Evolutionary conservation across 805 yeast species (phyloP), one percentile per base, ranked within the genome.

Genomic region (Teunomyces tritomae): DNA sequence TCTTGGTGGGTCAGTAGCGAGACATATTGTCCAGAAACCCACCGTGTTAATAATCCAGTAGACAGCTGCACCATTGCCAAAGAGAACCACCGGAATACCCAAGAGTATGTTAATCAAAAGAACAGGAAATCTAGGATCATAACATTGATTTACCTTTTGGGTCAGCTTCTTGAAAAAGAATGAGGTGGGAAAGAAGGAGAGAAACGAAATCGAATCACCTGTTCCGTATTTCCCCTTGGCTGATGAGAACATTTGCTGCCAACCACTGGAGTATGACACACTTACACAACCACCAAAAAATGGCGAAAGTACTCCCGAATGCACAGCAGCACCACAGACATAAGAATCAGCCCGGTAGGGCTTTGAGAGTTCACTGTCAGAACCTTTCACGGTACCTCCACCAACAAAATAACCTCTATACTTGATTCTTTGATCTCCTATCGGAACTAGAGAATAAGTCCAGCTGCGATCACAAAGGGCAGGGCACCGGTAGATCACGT

Each of bases 271-370:
- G 62, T 80, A 84, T 1, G 81, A 67, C 13, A 87, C 54, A 44
- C 77, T 71, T 0, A 87, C 90, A 61, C 92, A 85, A 0, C 96
- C 97, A 2, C 98, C 98, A 49, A 69, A 70, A 26, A 74, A 58
- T 10, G 92, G 84, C 0, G 94, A 84, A 0, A 90, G 68, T 0
- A 84, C 64, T 1, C 97, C 97, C 2, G 91, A 83, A 64, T 91
- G 97, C 3, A 87, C 80, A 0, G 94, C 97, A 2, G 97, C 86
- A 0, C 90, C 92, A 63, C 98, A 91, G 0, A 92, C 84, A 57
- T 74, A 90, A 1, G 96, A 88, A 66, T 91, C 98, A 0, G 89
- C 91, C 53, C 98, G 73, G 60, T 89, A 91, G 0, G 91, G 90
- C 24, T 67, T 56, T 0, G 88, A 70, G 7, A 83, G 50, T n/a